A percentile compares a stretch with the other conserved stretches of the same genome.
Conservation (phyloP, 192 early-diverging fungal species). For the Blastocladiella britannica region DNA sequence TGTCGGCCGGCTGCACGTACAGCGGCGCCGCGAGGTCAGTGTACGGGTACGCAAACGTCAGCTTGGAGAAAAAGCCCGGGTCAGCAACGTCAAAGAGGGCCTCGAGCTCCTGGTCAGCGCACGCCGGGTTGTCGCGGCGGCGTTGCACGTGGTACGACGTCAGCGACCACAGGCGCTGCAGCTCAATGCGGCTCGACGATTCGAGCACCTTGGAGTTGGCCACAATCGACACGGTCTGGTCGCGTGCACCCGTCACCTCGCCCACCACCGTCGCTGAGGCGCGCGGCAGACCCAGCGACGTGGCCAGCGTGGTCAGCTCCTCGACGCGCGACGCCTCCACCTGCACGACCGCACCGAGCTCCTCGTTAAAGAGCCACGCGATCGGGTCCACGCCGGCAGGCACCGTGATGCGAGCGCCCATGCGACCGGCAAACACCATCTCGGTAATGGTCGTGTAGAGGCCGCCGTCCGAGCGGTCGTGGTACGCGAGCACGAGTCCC, state of each 20-base stretch:
- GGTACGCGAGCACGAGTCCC: slow-evolving; percentile 68
- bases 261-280: slow-evolving; percentile 33
- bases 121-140: slow-evolving; percentile 71
- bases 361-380: slow-evolving; percentile 75
- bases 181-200: slow-evolving; percentile 23
- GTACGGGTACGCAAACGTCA: slow-evolving; percentile 60
- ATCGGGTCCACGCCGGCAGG: slow-evolving; percentile 18
- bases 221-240: slow-evolving; percentile 27
- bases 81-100: slow-evolving; percentile 44
- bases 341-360: slow-evolving; percentile 92
- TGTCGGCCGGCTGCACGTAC: slow-evolving; percentile 7
- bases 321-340: slow-evolving; percentile 37
- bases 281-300: slow-evolving; percentile 26
- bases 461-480: slow-evolving; percentile 97
- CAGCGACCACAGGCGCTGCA: slow-evolving; percentile 73
- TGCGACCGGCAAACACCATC: slow-evolving; percentile 91
- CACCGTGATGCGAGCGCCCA: slow-evolving; percentile 44
- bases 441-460: slow-evolving; percentile 77
- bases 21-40: slow-evolving; percentile 17
- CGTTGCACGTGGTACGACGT: slow-evolving; percentile 82
- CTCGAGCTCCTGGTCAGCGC: slow-evolving; percentile 66
- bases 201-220: slow-evolving; percentile 2
- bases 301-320: slow-evolving; percentile 24
- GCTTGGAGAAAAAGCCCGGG: slow-evolving; percentile 50
- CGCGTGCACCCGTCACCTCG: slow-evolving; percentile 18